phyloP scores from a whole-genome alignment of 805 yeast species.

The Danielia oregonensis region DNA sequence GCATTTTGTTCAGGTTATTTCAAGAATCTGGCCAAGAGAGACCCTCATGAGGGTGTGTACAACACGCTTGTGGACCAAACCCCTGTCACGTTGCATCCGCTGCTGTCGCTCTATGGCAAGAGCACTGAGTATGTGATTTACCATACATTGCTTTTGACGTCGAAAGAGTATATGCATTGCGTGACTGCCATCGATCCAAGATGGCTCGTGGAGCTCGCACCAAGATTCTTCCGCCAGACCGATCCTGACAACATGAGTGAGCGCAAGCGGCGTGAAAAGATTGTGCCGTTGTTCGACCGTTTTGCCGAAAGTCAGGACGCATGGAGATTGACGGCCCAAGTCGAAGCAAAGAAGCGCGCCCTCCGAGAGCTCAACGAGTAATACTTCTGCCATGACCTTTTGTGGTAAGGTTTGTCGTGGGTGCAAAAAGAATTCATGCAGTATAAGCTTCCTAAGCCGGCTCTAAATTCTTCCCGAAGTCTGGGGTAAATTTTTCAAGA shows the following conservation, averaged over 20 bases:
- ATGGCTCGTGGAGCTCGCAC: slow-evolving; percentile 72
- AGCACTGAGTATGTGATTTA: slow-evolving; percentile 78
- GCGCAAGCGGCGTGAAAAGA: slow-evolving; percentile 56
- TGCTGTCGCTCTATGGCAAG: slow-evolving; percentile 61
- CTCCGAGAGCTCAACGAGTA: slow-evolving; percentile 17
- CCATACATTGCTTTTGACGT: slow-evolving; percentile 76
- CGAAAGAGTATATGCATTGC: slow-evolving; percentile 89
- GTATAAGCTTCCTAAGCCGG: no score
- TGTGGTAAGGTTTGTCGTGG: no score
- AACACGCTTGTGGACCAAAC: slow-evolving; percentile 63
- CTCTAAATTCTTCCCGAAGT: no score
- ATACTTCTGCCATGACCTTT: slow-evolving; percentile 1
- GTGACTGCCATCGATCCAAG: slow-evolving; percentile 76
- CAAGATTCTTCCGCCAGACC: slow-evolving; percentile 66
- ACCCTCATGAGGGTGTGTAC: slow-evolving; percentile 53
- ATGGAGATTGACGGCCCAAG: slow-evolving; percentile 67
- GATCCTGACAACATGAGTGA: slow-evolving; percentile 48
- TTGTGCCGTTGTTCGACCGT: slow-evolving; percentile 67
- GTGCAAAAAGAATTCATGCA: no score
- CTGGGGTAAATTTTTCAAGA: no score
- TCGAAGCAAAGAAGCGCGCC: slow-evolving; percentile 24
- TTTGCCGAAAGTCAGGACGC: slow-evolving; percentile 58
- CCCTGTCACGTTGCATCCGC: slow-evolving; percentile 82
- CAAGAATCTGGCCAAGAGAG: slow-evolving; percentile 62
- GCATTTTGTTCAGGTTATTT: slow-evolving; percentile 67